Percentiles rank a stretch among this genome's conserved stretches.
These are phyloP conservation scores for Linum trigynum DNA, from an alignment of 345 rosid genomes.

Conservation along the genomic window DNA sequence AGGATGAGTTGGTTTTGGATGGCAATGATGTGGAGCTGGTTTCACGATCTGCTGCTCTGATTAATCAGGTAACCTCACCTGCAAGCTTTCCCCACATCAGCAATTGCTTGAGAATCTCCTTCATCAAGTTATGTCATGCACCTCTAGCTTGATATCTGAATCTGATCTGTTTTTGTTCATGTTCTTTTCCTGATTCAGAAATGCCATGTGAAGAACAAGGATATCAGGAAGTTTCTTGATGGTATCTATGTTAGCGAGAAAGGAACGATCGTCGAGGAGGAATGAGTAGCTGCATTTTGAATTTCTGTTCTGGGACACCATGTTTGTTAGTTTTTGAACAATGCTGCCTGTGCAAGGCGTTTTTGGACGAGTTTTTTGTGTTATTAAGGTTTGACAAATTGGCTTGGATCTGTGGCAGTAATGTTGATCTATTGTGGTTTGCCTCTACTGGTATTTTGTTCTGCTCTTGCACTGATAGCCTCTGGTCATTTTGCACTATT, in stretches of 20 bases:
- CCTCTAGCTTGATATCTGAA: neutral
- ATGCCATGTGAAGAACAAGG: constrained; percentile 9
- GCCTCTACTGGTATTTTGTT: too few species aligned
- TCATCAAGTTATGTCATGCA: too few species aligned
- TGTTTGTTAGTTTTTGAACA: too few species aligned
- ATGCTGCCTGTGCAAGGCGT: too few species aligned
- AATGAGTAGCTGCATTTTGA: neutral
- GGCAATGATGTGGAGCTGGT: constrained; percentile 44
- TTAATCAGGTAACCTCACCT: constrained; percentile 29
- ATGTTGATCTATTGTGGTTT: too few species aligned
- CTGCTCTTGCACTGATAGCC: too few species aligned
- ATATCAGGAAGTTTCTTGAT: constrained; percentile 58
- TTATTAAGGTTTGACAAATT: too few species aligned
- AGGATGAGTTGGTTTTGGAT: constrained; percentile 38
- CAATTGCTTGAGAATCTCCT: neutral
- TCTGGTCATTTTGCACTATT: too few species aligned
- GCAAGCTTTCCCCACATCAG: neutral
- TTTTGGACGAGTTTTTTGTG: too few species aligned
- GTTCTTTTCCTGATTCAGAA: neutral
- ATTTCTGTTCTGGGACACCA: too few species aligned
- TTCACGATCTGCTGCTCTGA: constrained; percentile 40
- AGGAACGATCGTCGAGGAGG: constrained; percentile 17
- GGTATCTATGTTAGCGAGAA: constrained; percentile 62
- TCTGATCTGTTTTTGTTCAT: neutral
- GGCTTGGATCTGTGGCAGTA: too few species aligned